Percentiles rank a stretch among this genome's conserved stretches.
Conservation (phyloP, 2,329 filamentous ascomycete species). For the Calycina herbarum region DNA sequence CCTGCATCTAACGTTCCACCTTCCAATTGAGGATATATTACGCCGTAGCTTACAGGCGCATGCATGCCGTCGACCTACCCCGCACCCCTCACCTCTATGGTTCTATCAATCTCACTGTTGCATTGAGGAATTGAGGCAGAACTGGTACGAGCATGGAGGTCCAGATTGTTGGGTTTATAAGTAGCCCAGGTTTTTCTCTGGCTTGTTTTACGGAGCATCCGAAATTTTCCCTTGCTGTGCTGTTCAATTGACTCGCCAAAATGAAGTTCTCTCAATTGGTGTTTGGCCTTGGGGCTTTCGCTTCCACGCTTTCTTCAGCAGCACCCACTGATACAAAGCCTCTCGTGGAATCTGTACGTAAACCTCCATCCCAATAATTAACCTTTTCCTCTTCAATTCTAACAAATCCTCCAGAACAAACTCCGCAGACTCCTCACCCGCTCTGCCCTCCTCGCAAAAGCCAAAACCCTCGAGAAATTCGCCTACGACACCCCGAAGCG, state of each 20-base stretch:
- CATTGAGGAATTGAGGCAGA: not conserved
- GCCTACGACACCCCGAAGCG: not conserved
- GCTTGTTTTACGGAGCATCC: not conserved
- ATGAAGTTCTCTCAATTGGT: not conserved
- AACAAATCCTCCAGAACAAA: not conserved
- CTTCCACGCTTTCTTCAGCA: not conserved
- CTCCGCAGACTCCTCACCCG: not conserved
- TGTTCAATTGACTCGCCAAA: not conserved
- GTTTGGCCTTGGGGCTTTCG: not conserved
- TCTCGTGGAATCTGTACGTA: not conserved
- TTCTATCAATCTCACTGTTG: not conserved
- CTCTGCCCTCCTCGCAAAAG: not conserved
- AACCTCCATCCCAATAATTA: not conserved
- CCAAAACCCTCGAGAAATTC: not conserved
- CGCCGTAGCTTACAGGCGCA: not conserved
- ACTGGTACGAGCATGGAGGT: slow-evolving; percentile 1
- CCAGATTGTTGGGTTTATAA: not conserved
- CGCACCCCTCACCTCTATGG: not conserved
- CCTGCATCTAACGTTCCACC: not conserved
- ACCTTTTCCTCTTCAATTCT: not conserved
- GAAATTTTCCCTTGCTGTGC: not conserved
- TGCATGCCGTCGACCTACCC: not conserved
- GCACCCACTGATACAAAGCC: not conserved
- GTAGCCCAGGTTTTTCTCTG: not conserved
- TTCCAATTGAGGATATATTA: not conserved